phyloP scores from a whole-genome alignment of 108 stramenopile genomes.

The Schizochytrium sp. region DNA sequence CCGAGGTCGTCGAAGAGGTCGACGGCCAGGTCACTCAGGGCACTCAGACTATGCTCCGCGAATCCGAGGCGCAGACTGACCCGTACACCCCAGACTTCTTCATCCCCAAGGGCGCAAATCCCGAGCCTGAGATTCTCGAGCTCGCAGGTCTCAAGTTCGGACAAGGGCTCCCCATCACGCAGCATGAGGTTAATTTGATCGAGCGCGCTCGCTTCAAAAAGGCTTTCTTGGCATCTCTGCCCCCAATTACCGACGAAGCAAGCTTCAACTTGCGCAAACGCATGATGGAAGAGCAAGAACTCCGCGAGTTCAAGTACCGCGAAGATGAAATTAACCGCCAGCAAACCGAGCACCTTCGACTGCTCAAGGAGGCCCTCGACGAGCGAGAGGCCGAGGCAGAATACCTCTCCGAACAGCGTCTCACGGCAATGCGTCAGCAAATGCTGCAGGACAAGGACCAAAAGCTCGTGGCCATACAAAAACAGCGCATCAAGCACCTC shows the following conservation, averaged over 20 bases:
- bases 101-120: slow-evolving; percentile 24
- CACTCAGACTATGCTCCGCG: slow-evolving; percentile 48
- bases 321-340: slow-evolving; percentile 16
- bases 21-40: slow-evolving; percentile 28
- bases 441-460: slow-evolving; percentile 46
- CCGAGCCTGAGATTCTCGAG: slow-evolving; percentile 49
- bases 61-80: slow-evolving; percentile 55
- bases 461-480: slow-evolving; percentile 31
- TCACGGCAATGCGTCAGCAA: slow-evolving; percentile 42
- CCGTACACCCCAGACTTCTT: slow-evolving; percentile 50
- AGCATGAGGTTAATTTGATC: slow-evolving; percentile 45
- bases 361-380: slow-evolving; percentile 35
- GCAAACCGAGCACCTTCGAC: slow-evolving; percentile 20
- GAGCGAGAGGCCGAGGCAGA: slow-evolving; percentile 46
- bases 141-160: slow-evolving; percentile 36
- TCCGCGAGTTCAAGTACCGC: slow-evolving; percentile 14
- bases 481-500: slow-evolving; percentile 44
- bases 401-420: slow-evolving; percentile 49
- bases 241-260: slow-evolving; percentile 60
- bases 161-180: slow-evolving; percentile 34
- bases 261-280: slow-evolving; percentile 35
- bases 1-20: slow-evolving; percentile 21
- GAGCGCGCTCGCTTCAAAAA: slow-evolving; percentile 41
- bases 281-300: slow-evolving; percentile 44
- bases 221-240: slow-evolving; percentile 36